These are phyloP conservation scores for Penicillium atrosanguineum DNA, from an alignment of 495 filamentous ascomycete species.

Conservation along the genomic window DNA sequence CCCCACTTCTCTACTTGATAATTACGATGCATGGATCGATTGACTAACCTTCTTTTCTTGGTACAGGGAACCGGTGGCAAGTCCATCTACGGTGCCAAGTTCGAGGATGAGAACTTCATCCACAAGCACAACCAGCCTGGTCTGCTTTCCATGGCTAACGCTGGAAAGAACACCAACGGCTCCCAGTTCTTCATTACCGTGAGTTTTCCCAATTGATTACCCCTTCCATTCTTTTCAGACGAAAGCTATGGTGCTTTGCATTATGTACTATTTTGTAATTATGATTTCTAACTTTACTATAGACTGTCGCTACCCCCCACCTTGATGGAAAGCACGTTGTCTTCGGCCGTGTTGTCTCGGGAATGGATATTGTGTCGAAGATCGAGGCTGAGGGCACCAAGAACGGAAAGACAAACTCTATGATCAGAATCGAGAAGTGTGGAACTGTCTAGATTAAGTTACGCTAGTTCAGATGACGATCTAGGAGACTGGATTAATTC, in stretches of 20 bases:
- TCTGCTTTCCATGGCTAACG: slow-evolving; percentile 87
- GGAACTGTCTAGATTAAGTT: not conserved
- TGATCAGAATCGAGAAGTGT: not conserved
- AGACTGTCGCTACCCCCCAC: slow-evolving; percentile 63
- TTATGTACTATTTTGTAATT: not conserved
- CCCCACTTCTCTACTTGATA: not conserved
- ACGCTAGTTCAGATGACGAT: not conserved
- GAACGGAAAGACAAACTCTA: not conserved
- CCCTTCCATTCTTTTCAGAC: not conserved
- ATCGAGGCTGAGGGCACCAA: not conserved
- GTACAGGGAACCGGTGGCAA: slow-evolving; percentile 76
- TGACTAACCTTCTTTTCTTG: not conserved
- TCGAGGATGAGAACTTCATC: slow-evolving; percentile 83
- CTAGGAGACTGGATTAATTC: not conserved
- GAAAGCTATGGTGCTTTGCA: not conserved
- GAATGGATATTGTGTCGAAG: not conserved
- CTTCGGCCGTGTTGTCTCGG: slow-evolving; percentile 54
- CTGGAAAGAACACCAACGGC: slow-evolving; percentile 75
- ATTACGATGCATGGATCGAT: not conserved
- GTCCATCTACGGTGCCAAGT: slow-evolving; percentile 88
- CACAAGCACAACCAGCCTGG: slow-evolving; percentile 76
- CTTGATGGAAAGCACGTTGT: slow-evolving; percentile 89
- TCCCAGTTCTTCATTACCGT: slow-evolving; percentile 90
- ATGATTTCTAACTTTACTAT: not conserved
- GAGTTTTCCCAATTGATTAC: not conserved